A percentile compares a stretch with the other conserved stretches of the same genome.
Evolutionary conservation across 805 yeast genomes (phyloP).

Genomic region (Kuraishia hungarica): DNA sequence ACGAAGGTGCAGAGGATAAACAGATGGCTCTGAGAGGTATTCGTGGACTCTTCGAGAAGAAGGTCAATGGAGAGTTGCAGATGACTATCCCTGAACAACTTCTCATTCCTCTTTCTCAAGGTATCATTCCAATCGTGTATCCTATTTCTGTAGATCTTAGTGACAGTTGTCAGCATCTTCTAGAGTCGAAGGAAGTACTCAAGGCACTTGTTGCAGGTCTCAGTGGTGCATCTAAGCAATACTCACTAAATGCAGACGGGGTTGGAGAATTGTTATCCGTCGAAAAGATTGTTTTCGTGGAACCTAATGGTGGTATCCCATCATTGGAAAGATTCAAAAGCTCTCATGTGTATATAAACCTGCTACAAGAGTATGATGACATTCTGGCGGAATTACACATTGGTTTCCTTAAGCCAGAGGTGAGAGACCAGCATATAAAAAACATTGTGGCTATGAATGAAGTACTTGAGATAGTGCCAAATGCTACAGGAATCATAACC

Average conservation of each 20-base stretch:
- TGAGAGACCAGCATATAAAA: slow-evolving; percentile 46
- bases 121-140: slow-evolving; percentile 51
- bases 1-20: slow-evolving; percentile 5
- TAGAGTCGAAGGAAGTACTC: slow-evolving; percentile 31
- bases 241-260: slow-evolving; percentile 1
- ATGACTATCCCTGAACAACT: slow-evolving; percentile 27
- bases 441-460: slow-evolving; percentile 63
- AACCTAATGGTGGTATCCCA: slow-evolving; percentile 85
- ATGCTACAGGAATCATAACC: slow-evolving; percentile 73
- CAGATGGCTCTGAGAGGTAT: slow-evolving; percentile 20
- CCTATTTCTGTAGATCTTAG: slow-evolving; percentile 40
- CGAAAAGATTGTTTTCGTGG: slow-evolving; percentile 78
- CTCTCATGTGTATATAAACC: slow-evolving; percentile 80
- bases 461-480: slow-evolving; percentile 40
- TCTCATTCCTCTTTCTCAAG: slow-evolving; percentile 32
- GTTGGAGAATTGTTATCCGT: slow-evolving; percentile 32
- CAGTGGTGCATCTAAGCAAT: slow-evolving; percentile 9
- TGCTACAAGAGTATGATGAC: slow-evolving; percentile 71
- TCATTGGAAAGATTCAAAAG: slow-evolving; percentile 72
- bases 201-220: slow-evolving; percentile 24
- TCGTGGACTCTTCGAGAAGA: slow-evolving; percentile 26
- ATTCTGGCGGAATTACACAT: slow-evolving; percentile 55
- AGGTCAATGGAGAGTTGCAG: slow-evolving; percentile 7
- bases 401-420: slow-evolving; percentile 39
- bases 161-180: slow-evolving; percentile 19